Conservation (phyloP, 2,329 filamentous ascomycete genomes). For the Coleophoma cylindrospora region DNA sequence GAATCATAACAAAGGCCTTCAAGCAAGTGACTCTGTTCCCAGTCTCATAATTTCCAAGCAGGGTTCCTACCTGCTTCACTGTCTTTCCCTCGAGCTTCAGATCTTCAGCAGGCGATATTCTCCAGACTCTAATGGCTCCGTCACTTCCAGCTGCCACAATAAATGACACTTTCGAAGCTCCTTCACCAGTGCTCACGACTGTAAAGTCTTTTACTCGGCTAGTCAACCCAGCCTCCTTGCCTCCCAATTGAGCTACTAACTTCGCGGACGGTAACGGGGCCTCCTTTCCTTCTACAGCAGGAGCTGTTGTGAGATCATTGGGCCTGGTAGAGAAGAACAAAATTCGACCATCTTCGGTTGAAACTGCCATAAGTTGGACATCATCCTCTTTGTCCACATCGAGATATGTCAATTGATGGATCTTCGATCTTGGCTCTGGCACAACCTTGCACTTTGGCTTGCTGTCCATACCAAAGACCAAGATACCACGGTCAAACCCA, state of each 20-base stretch:
- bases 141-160: conserved; percentile 79
- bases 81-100: conserved; percentile 27
- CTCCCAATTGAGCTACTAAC: conserved; percentile 73
- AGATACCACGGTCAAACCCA: conserved; percentile 77
- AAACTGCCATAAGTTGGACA: conserved; percentile 64
- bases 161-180: conserved; percentile 39
- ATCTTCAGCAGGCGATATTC: conserved; percentile 35
- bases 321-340: conserved; percentile 72
- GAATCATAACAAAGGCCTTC: conserved; percentile 79
- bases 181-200: conserved; percentile 37
- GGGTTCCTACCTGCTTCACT: conserved; percentile 32
- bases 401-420: conserved; percentile 78
- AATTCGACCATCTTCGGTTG: conserved; percentile 86
- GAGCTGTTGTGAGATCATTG: conserved; percentile 34
- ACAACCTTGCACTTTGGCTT: conserved; percentile 71
- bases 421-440: conserved; percentile 63
- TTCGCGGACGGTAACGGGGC: conserved; percentile 53
- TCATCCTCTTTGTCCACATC: conserved; percentile 39
- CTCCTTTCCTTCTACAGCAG: conserved; percentile 30
- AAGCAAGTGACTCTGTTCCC: conserved; percentile 87
- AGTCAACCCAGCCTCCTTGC: conserved; percentile 59
- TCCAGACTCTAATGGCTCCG: conserved; percentile 78
- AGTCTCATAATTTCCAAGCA: conserved; percentile 78
- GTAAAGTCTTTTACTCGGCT: conserved; percentile 88
- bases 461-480: conserved; percentile 86